phyloP scores from a whole-genome alignment of 495 filamentous ascomycete species.

The Chaetomidium leptoderma region DNA sequence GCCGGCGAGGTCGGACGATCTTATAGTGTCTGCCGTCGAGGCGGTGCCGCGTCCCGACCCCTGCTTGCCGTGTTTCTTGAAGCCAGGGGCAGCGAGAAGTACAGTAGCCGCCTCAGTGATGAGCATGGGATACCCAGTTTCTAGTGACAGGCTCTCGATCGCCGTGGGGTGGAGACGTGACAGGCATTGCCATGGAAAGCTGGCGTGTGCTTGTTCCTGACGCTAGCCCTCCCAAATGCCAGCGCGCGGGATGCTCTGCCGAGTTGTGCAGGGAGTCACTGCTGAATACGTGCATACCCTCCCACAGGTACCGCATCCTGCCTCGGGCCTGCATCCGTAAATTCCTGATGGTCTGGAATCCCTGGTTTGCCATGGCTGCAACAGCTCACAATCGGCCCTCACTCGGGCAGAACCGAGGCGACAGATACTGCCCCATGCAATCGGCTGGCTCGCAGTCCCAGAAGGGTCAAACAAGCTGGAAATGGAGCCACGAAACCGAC shows the following conservation, averaged over 20 bases:
- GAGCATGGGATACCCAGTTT: background rate
- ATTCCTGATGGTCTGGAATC: background rate
- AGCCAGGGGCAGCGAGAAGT: constrained; percentile 23
- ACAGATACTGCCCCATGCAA: constrained; percentile 12
- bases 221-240: constrained; percentile 10
- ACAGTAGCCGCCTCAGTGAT: constrained; percentile 27
- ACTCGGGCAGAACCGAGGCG: constrained; percentile 13
- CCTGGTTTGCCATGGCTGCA: background rate
- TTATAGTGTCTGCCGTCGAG: constrained; percentile 24
- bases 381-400: constrained; percentile 1
- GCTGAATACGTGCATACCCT: too few relatives aligned
- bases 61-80: constrained; percentile 21
- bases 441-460: constrained; percentile 23
- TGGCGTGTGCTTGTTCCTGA: constrained; percentile 11
- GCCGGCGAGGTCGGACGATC: constrained; percentile 17
- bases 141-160: background rate
- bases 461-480: constrained; percentile 29
- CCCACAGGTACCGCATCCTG: too few relatives aligned
- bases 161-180: background rate
- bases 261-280: too few relatives aligned
- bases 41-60: constrained; percentile 13
- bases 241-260: constrained; percentile 4
- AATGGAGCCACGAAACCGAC: background rate
- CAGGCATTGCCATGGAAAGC: constrained; percentile 6
- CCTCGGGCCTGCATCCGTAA: too few relatives aligned